Evolutionary conservation across 1,284 basidiomycete genomes (phyloP).

Genomic region (Cutaneotrichosporon cutaneum): DNA sequence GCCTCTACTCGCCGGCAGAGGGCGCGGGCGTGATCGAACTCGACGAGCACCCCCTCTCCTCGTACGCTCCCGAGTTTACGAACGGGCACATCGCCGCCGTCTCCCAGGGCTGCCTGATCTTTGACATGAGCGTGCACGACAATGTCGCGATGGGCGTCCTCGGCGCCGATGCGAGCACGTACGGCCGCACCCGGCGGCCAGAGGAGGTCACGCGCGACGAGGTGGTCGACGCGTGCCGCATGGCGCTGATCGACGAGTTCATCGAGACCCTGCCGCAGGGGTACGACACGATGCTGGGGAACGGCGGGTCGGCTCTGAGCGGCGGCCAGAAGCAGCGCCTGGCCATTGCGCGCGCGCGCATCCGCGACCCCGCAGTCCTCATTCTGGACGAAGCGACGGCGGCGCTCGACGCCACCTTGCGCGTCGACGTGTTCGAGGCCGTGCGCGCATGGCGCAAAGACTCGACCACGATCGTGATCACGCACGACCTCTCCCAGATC

Average conservation of each 20-base stretch:
- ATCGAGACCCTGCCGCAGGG: constrained; percentile 76
- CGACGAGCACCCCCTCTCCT: constrained; percentile 76
- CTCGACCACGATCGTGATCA: constrained; percentile 92
- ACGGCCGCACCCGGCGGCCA: constrained; percentile 34
- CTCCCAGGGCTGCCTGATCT: constrained; percentile 71
- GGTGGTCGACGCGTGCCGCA: constrained; percentile 77
- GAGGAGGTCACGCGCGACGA: constrained; percentile 63
- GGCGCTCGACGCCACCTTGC: constrained; percentile 84
- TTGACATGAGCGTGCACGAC: constrained; percentile 80
- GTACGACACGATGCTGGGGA: constrained; percentile 80
- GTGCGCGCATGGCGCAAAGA: constrained; percentile 77
- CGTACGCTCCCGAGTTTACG: constrained; percentile 74
- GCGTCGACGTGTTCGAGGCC: constrained; percentile 83
- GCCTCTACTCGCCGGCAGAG: constrained; percentile 66
- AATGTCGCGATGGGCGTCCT: constrained; percentile 81
- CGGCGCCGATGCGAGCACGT: constrained; percentile 55
- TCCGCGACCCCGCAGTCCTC: constrained; percentile 84
- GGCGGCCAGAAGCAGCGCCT: constrained; percentile 93
- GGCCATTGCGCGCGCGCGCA: constrained; percentile 81
- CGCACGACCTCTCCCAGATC: constrained; percentile 90
- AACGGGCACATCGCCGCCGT: constrained; percentile 73
- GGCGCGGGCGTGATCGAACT: constrained; percentile 64
- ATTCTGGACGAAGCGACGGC: constrained; percentile 97
- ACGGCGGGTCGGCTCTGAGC: constrained; percentile 71
- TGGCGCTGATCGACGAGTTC: constrained; percentile 85